Base-by-base conservation (phyloP, 1,284 basidiomycete genomes). In the Marasmius sp. region DNA sequence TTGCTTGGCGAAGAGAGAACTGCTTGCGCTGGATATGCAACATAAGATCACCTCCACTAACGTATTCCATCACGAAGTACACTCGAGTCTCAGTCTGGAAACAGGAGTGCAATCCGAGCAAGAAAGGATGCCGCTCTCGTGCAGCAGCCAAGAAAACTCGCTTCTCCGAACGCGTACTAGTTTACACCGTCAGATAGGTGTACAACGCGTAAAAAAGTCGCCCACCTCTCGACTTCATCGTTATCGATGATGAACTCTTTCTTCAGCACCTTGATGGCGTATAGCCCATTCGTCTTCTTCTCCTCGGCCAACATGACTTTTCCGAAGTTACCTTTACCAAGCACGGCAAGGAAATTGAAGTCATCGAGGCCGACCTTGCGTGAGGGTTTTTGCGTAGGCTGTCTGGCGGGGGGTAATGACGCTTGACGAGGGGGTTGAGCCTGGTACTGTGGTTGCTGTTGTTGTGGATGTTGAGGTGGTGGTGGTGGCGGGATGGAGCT, bases 241-340 rank as follows among this genome's bases (percentile, higher is more conserved):
- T 99, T 99, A 74, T 99, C 97, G 69, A 99, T 99, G 75, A 99
- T 99, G 72, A 99, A 99, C 79, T 99, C 97, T 76, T 99, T 99
- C 84, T 99, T 99, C 73, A 99, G 77, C 43, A 99, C 97, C 79
- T 99, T 99, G 84, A 99, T 98, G n/a, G 97, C 97, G 75, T 93
- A 99, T 63, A 99, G 77, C 62, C 85, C 87, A 70, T 88, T 94
- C 34, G 88, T 85, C 71, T 85, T 88, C 85, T 98, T 99, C 82
- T 99, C 97, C 77, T 99, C 97, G 18, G 97, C 97, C 60, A 99
- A 82, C 97, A 99, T 99, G 77, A 99, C 97, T 77, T 99, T 99
- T 61, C 97, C 97, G 71, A 99, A 99, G 78, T 99, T 99, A 72
- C 97, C 97, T 78, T 99, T 99, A 62, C 97, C 97, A 37, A 99